Evolutionary conservation across 2,329 filamentous ascomycete genomes (phyloP).

Genomic region (Fusarium poae): DNA sequence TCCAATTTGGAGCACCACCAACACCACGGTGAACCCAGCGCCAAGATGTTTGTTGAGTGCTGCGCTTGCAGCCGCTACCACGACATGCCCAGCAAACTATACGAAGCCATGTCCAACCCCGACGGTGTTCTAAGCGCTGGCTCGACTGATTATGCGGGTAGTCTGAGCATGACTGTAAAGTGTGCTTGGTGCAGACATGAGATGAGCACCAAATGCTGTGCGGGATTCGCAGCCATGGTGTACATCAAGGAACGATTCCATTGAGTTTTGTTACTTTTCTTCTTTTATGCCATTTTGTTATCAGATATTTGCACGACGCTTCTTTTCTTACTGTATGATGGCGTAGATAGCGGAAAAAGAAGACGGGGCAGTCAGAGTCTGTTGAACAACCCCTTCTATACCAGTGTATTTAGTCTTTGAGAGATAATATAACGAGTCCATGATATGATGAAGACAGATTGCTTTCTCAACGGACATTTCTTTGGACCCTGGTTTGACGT

Average conservation of each 20-base stretch:
- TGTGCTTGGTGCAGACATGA: conserved; percentile 80
- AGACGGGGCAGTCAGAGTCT: conserved; percentile 5
- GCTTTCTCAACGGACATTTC: not conserved
- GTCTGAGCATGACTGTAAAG: conserved; percentile 71
- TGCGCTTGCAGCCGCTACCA: conserved; percentile 74
- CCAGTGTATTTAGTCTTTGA: conserved; percentile 38
- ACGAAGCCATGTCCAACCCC: conserved; percentile 73
- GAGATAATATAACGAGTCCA: conserved; percentile 43
- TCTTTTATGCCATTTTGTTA: conserved; percentile 4
- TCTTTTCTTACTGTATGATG: conserved; percentile 22
- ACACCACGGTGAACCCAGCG: conserved; percentile 59
- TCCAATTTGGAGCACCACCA: conserved; percentile 19
- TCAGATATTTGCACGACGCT: conserved; percentile 30
- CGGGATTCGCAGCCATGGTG: conserved; percentile 75
- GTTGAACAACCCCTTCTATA: conserved; percentile 23
- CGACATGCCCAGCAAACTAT: conserved; percentile 74
- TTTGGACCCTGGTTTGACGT: conserved; percentile 40
- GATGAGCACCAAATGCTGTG: conserved; percentile 77
- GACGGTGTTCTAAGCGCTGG: conserved; percentile 64
- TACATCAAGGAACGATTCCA: conserved; percentile 75
- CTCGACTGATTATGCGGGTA: conserved; percentile 65
- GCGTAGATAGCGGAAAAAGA: conserved; percentile 17
- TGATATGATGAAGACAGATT: conserved; percentile 38
- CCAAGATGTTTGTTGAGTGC: conserved; percentile 75
- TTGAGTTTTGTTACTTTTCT: conserved; percentile 40